Evolutionary conservation across 371 early-diverging fungal species (phyloP).

Genomic region (Syncephalis fuscata): DNA sequence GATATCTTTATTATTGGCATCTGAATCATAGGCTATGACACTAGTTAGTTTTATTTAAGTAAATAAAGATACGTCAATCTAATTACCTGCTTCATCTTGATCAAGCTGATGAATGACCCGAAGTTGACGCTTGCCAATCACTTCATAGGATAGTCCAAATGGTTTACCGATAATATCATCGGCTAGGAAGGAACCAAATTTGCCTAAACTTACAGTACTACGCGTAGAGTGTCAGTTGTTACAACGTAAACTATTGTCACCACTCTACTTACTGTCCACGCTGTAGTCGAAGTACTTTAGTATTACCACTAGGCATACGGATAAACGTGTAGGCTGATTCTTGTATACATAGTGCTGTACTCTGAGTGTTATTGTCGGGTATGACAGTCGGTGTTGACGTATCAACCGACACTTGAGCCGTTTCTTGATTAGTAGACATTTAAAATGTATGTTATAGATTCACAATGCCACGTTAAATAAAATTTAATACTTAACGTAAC

Average conservation of each 20-base stretch:
- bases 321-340: constrained; percentile 50
- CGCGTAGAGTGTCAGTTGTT: background rate
- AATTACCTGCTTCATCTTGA: constrained; percentile 22
- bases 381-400: no score
- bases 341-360: background rate
- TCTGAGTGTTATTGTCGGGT: no score
- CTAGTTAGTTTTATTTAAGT: background rate
- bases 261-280: constrained; percentile 27
- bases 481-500: no score
- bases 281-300: constrained; percentile 56
- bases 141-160: constrained; percentile 74
- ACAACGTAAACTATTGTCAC: background rate
- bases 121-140: constrained; percentile 35
- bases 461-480: no score
- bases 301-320: constrained; percentile 71
- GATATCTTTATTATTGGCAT: constrained; percentile 72
- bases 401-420: no score
- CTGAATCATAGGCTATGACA: constrained; percentile 36
- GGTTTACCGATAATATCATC: constrained; percentile 66
- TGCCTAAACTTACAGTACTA: constrained; percentile 64
- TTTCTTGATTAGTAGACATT: no score
- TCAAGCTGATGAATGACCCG: constrained; percentile 19
- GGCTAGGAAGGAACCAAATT: constrained; percentile 77
- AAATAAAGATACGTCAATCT: background rate
- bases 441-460: no score